Percentiles rank a stretch among this genome's conserved stretches.
These are phyloP conservation scores for Suillus tomentosus DNA, from an alignment of 768 basidiomycete genomes.

Conservation along the genomic window DNA sequence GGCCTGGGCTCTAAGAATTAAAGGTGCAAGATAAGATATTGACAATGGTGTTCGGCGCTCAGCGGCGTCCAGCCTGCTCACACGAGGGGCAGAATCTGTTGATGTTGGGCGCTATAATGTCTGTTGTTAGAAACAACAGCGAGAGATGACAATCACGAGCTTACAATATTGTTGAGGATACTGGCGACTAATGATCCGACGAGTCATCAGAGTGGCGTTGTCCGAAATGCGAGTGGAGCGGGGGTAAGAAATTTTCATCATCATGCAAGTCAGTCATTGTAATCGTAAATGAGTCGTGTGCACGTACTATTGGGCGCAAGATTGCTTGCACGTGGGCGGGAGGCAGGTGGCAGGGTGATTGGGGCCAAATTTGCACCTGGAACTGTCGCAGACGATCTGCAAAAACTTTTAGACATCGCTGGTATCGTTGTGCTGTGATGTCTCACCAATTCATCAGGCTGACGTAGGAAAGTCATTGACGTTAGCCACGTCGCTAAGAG, in stretches of 20 bases:
- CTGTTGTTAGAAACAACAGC: conserved; percentile 6
- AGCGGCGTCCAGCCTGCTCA: conserved; percentile 30
- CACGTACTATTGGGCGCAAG: conserved; percentile 53
- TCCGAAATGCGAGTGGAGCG: neutral
- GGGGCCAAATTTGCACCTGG: conserved; percentile 56
- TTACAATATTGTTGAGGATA: conserved; percentile 51
- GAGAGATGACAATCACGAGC: conserved; percentile 15
- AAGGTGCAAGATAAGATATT: conserved; percentile 11
- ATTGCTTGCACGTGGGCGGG: conserved; percentile 44
- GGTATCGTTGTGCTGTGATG: neutral
- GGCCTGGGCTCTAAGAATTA: conserved; percentile 17
- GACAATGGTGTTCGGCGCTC: conserved; percentile 8
- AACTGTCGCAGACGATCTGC: conserved; percentile 49
- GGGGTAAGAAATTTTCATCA: conserved; percentile 6
- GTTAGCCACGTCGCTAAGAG: neutral
- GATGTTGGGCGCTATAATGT: conserved; percentile 42
- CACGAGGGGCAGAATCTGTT: conserved; percentile 45
- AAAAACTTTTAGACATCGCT: conserved; percentile 13
- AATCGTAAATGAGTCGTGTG: neutral
- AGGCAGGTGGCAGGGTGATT: conserved; percentile 47
- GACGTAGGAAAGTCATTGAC: neutral
- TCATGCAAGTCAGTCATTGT: conserved; percentile 5
- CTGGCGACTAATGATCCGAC: conserved; percentile 35
- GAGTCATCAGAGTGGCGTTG: neutral
- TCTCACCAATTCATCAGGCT: conserved; percentile 42